Evolutionary conservation across 306 rosid genomes (phyloP).

Genomic region (Cicer cuneatum): DNA sequence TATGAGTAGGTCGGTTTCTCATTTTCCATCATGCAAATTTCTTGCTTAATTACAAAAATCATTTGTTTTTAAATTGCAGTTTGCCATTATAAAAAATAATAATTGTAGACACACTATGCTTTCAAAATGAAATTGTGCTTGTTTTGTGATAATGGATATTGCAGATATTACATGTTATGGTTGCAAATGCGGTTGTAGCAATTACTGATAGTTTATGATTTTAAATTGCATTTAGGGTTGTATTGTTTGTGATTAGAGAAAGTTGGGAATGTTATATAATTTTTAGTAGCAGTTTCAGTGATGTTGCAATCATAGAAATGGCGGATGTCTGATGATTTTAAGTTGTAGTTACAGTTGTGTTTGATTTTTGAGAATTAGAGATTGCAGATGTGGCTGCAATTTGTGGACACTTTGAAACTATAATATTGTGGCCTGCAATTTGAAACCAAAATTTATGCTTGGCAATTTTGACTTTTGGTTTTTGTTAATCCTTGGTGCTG

Average conservation of each 20-base stretch:
- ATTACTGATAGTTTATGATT: not conserved
- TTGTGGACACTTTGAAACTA: not conserved
- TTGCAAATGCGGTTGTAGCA: not conserved
- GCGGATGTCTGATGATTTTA: not conserved
- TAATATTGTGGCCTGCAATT: not conserved
- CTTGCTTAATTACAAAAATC: not conserved
- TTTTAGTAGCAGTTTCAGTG: not conserved
- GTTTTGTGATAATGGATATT: not conserved
- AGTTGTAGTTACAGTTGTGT: not conserved
- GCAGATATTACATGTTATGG: not conserved
- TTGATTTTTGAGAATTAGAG: conserved; percentile 20
- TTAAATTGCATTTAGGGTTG: not conserved
- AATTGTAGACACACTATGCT: not conserved
- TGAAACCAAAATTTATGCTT: not conserved
- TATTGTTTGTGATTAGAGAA: not conserved
- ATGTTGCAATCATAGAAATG: not conserved
- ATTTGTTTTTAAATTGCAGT: not conserved
- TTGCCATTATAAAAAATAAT: not conserved
- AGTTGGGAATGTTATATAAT: not conserved
- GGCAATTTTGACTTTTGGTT: conserved; percentile 33
- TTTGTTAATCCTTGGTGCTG: conserved; percentile 45
- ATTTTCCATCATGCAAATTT: not conserved
- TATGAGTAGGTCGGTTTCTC: conserved; percentile 75
- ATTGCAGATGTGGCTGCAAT: conserved; percentile 24
- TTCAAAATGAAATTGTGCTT: not conserved